phyloP scores from a whole-genome alignment of 2,329 filamentous ascomycete species.

The Sporothrix inflata region DNA sequence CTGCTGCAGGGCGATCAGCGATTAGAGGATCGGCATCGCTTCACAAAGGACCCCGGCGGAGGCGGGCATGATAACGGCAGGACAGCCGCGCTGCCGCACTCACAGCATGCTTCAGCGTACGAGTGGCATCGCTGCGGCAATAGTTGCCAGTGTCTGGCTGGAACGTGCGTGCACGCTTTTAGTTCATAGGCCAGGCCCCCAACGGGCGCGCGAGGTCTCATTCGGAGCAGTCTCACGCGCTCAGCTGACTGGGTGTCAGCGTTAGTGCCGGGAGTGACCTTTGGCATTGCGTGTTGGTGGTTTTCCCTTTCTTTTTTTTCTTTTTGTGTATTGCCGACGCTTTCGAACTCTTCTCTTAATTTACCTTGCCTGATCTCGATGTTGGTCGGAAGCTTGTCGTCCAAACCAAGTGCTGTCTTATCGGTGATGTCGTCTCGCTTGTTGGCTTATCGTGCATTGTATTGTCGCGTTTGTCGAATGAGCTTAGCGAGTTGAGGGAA shows the following conservation, averaged over 20 bases:
- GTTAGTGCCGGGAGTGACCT: not conserved
- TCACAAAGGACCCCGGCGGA: conserved; percentile 3
- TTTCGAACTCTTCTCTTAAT: not conserved
- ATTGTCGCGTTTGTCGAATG: not conserved
- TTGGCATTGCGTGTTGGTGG: not conserved
- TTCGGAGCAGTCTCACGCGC: not conserved
- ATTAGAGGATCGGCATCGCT: conserved; percentile 11
- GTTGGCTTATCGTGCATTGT: not conserved
- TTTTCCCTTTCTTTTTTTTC: not conserved
- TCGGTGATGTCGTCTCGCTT: not conserved
- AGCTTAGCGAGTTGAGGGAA: not conserved
- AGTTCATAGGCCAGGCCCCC: conserved; percentile 3
- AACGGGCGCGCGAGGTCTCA: not conserved
- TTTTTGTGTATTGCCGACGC: not conserved
- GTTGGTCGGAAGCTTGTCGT: not conserved
- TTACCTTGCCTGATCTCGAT: not conserved
- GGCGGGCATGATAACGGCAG: conserved; percentile 1
- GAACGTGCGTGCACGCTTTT: conserved; percentile 12
- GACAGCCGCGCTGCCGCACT: conserved; percentile 1
- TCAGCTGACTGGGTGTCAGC: not conserved
- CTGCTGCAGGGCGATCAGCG: not conserved
- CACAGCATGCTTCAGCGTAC: not conserved
- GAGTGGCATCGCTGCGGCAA: not conserved
- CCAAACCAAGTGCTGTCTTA: not conserved
- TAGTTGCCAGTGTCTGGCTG: not conserved